These are phyloP conservation scores for Acanthamoeba castellanii DNA, from an alignment of 208 protist species.

Conservation along the genomic window DNA sequence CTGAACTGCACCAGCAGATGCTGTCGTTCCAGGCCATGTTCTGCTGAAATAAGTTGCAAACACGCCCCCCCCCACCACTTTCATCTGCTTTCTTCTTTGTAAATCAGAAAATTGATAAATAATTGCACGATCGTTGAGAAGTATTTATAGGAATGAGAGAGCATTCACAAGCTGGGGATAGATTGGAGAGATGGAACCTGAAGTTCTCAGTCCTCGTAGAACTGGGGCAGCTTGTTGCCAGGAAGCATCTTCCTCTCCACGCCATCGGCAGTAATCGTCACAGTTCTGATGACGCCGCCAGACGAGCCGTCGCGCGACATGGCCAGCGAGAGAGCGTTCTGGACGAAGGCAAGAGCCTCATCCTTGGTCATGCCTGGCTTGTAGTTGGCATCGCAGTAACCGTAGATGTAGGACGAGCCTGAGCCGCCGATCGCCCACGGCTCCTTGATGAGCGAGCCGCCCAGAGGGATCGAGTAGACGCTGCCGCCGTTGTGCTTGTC, in stretches of 20 bases:
- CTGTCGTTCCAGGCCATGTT: constrained; percentile 13
- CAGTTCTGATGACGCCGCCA: constrained; percentile 97
- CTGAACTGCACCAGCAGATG: neutral
- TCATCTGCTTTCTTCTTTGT: neutral
- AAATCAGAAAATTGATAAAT: neutral
- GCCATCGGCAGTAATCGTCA: constrained; percentile 91
- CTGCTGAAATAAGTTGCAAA: neutral
- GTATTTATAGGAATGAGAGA: constrained; percentile 18
- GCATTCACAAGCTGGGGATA: constrained; percentile 1
- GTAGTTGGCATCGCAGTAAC: constrained; percentile 98
- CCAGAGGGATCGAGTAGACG: constrained; percentile 97
- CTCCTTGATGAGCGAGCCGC: constrained; percentile 95
- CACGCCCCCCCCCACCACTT: neutral
- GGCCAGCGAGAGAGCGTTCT: constrained; percentile 95
- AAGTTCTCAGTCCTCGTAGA: constrained; percentile 51
- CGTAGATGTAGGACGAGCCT: constrained; percentile 99
- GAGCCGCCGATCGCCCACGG: constrained; percentile 96
- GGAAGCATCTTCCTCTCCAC: constrained; percentile 86
- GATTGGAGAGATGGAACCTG: neutral
- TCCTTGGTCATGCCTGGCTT: constrained; percentile 97
- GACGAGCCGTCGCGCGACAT: constrained; percentile 98
- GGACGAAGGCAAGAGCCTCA: constrained; percentile 96
- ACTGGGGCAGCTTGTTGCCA: constrained; percentile 74
- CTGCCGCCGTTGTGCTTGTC: constrained; percentile 96
- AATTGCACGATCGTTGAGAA: neutral